Percentiles rank a stretch among this genome's conserved stretches.
Evolutionary conservation across 768 basidiomycete genomes (phyloP).

Genomic region (Favolaschia claudopus): DNA sequence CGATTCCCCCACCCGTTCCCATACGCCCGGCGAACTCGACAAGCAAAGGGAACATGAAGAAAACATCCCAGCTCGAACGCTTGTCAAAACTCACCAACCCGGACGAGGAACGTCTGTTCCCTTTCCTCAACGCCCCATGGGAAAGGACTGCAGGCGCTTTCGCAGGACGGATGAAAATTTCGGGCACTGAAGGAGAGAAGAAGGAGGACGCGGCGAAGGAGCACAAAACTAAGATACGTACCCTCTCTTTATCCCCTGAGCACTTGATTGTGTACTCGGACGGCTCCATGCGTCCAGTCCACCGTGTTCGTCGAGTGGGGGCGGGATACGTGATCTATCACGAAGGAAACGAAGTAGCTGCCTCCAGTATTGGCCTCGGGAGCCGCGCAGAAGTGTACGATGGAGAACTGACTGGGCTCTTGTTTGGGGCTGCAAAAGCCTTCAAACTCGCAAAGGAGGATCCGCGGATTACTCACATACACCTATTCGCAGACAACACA

Average conservation of each 20-base stretch:
- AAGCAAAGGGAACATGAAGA: too few species aligned
- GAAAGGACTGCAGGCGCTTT: constrained; percentile 5
- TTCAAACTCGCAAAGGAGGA: background rate
- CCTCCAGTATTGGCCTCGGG: background rate
- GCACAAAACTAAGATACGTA: too few species aligned
- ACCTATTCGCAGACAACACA: background rate
- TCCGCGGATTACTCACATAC: background rate
- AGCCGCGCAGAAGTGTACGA: background rate
- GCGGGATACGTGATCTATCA: background rate
- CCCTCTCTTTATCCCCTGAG: too few species aligned
- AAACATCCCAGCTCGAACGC: constrained; percentile 3
- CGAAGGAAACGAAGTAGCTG: background rate
- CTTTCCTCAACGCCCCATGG: constrained; percentile 32
- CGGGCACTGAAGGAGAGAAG: constrained; percentile 5
- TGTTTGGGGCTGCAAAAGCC: background rate
- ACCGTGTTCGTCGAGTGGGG: too few species aligned
- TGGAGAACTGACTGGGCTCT: background rate
- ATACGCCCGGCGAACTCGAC: too few species aligned
- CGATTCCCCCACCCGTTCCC: too few species aligned
- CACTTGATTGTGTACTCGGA: constrained; percentile 18
- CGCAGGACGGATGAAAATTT: constrained; percentile 9
- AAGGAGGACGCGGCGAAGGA: too few species aligned
- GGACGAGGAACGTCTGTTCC: constrained; percentile 26
- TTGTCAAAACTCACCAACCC: constrained; percentile 22
- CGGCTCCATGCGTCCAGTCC: constrained; percentile 9